Conservation (phyloP, 257 asterid genomes). For the Ilex aquifolium region DNA sequence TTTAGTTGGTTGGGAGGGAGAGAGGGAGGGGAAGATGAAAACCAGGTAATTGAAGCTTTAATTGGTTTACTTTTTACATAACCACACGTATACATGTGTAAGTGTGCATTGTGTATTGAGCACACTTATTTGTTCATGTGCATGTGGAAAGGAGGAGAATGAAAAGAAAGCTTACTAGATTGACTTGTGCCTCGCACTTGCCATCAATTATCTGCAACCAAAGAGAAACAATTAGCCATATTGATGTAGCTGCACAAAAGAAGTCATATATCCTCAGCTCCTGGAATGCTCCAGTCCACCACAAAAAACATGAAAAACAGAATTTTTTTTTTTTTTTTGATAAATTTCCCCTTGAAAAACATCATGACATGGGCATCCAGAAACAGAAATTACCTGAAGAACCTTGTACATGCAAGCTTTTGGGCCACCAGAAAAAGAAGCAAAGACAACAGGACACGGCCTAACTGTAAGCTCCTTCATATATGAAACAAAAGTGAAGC, state of each 20-base stretch:
- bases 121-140: not conserved
- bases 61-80: too few relatives aligned
- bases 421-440: conserved; percentile 95
- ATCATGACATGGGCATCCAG: not conserved
- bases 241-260: conserved; percentile 2
- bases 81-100: too few relatives aligned
- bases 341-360: not conserved
- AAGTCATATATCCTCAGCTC: not conserved
- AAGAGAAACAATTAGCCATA: conserved; percentile 4
- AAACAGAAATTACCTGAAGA: conserved; percentile 56
- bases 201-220: conserved; percentile 79
- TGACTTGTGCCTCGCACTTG: conserved; percentile 47
- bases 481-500: conserved; percentile 8
- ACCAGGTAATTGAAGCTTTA: too few relatives aligned
- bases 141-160: not conserved
- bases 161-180: conserved; percentile 40
- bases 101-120: too few relatives aligned
- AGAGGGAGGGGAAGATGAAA: too few relatives aligned
- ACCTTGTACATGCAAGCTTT: conserved; percentile 96
- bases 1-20: too few relatives aligned
- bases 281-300: conserved; percentile 2
- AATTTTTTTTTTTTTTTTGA: too few relatives aligned
- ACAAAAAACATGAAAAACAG: not conserved
- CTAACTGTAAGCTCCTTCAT: conserved; percentile 73
- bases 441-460: conserved; percentile 88